Base-by-base conservation (phyloP, 2,329 filamentous ascomycete species). In the Hypoxylon sp. region DNA sequence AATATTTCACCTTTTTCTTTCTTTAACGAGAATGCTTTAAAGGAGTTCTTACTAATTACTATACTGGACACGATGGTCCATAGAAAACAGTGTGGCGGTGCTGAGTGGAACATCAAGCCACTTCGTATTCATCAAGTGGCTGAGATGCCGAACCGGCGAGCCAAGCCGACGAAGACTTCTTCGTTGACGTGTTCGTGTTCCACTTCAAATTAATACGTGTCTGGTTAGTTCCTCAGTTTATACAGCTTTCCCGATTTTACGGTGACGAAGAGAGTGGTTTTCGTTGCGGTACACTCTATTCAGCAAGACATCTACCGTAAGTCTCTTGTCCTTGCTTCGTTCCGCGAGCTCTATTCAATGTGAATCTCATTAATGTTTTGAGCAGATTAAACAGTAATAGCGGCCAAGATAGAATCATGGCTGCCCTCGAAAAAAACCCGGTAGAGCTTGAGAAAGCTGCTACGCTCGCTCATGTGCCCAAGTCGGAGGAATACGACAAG, bases 401-500 rank as follows among this genome's bases (percentile, higher is more conserved):
- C 11, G 19, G 17, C 28, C 10, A 17, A 6, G 25, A 46, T 28
- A 23, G 32, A 13, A 51, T 13, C 23, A 68, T 68, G 66, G 66
- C 66, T 28, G 62, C 66, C 14, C 11, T 41, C 5, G 58, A 65
- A 25, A 68, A 68, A 49, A 65, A 68, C 17, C 43, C 28, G 10
- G 23, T 11, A 17, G 66, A 68, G 55, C 36, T 68, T 14, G 53
- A 63, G 13, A 68, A 65, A 45, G 62, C 66, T 7, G 13, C 43
- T 28, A 43, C 34, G 13, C 38, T 68, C 25, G 55, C 56, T 49
- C 62, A 68, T 32, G 43, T 68, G 21, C 66, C 66, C 2, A 65
- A 63, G 81, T 85, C 85, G 64, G 87, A 89, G 6, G 84, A 89
- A 65, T 90, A 89, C 59, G 86, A 90, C 73, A 87, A 85, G 73